Base-by-base conservation (phyloP, 1,284 basidiomycete species). In the Rhodotorula sp. region DNA sequence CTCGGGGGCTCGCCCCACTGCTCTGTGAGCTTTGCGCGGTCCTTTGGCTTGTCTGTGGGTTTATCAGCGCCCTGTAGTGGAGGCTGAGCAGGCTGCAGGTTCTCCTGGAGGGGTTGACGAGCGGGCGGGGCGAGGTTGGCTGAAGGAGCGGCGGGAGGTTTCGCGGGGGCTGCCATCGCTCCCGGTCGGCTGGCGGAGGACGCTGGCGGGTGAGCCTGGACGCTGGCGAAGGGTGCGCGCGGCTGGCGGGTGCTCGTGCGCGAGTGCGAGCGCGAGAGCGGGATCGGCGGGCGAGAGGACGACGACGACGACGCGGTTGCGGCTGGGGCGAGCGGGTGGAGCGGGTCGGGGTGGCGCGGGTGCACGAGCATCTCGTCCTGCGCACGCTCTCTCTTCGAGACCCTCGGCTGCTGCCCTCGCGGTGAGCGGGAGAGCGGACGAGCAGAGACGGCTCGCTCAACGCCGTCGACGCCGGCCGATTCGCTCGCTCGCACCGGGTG, bases 1-100 rank as follows among this genome's bases (percentile, higher is more conserved):
- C 54, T 41, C 17, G 77, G 77, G 19, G 77, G 77, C n/a, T 72
- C 66, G 13, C 74, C 77, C 73, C 77, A 76, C 45, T 74, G 71
- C 59, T 78, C 77, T 4, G 75, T 78, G 61, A 78, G 61, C 60
- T 78, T 78, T 21, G 62, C 53, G 25, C 53, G 62, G 25, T 54
- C 62, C 53, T 63, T 55, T 12, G 21, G 44, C 62, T 63, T 63
- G 16, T 34, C 61, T 17, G 54, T 42, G 7, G 44, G n/a, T 19
- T 65, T 49, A 12, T 9, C 25, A 1, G 44, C 52, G 34, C 34
- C 34, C 27, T 19, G 34, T 60, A 13, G 25, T n/a, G 27, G 25
- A 8, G 46, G 45, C 21, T 34, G 55, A 0, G 27, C 25, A 0
- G 25, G 55, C 34, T 7, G 46, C 17, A 8, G 49, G 19, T 41